Percentiles rank a stretch among this genome's conserved stretches.
phyloP scores from a whole-genome alignment of 805 yeast genomes.

The Wickerhamiella australiensis region DNA sequence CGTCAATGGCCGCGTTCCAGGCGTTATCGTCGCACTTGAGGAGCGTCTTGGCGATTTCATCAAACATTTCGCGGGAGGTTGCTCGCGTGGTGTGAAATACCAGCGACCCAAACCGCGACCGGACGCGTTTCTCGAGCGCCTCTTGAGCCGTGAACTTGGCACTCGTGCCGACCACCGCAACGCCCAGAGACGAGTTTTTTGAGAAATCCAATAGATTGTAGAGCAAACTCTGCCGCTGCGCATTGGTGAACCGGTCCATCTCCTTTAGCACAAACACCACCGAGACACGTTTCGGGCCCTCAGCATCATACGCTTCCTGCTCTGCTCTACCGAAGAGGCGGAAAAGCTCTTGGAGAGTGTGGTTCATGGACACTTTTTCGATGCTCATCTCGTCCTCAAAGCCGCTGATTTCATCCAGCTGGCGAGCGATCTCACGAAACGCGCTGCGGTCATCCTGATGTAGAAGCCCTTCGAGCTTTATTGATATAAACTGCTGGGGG shows the following conservation, averaged over 20 bases:
- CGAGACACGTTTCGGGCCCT: slow-evolving; percentile 31
- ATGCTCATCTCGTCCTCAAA: slow-evolving; percentile 21
- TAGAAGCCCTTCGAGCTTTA: slow-evolving; percentile 55
- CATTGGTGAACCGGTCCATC: slow-evolving; percentile 63
- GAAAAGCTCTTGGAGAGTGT: slow-evolving; percentile 22
- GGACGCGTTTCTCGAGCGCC: slow-evolving; percentile 77
- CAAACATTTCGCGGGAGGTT: slow-evolving; percentile 37
- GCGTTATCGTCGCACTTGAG: slow-evolving; percentile 22
- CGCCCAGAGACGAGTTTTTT: slow-evolving; percentile 56
- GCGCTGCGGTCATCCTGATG: slow-evolving; percentile 72
- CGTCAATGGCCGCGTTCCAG: slow-evolving; percentile 21
- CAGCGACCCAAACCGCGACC: slow-evolving; percentile 78
- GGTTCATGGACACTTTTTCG: slow-evolving; percentile 26
- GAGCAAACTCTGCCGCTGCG: slow-evolving; percentile 65
- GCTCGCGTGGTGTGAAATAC: slow-evolving; percentile 49
- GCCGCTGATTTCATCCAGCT: slow-evolving; percentile 42
- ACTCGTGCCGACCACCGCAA: slow-evolving; percentile 71
- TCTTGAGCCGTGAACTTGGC: slow-evolving; percentile 67
- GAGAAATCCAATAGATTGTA: slow-evolving; percentile 84
- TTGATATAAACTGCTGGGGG: slow-evolving; percentile 40
- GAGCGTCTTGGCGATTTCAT: slow-evolving; percentile 35
- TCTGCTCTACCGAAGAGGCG: slow-evolving; percentile 23
- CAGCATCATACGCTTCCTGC: slow-evolving; percentile 5
- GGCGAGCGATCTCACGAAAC: slow-evolving; percentile 73
- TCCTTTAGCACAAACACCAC: slow-evolving; percentile 75